A percentile compares a stretch with the other conserved stretches of the same genome.
Evolutionary conservation across 441 rosid species (phyloP).

Genomic region (Populus hybrid): DNA sequence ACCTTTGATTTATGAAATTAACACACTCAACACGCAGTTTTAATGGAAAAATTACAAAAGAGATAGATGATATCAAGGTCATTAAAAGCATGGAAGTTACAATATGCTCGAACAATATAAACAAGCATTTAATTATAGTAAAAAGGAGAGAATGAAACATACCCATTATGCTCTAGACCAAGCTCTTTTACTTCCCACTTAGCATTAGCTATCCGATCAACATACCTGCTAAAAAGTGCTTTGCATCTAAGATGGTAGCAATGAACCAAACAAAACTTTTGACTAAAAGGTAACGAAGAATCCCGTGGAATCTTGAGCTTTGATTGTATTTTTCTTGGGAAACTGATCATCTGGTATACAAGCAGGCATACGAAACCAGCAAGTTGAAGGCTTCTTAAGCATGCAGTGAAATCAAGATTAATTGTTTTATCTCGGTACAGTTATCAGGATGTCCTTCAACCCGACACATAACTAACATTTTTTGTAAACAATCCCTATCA

Average conservation of each 20-base stretch:
- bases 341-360: neutral
- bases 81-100: neutral
- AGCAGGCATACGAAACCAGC: neutral
- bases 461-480: too few relatives aligned
- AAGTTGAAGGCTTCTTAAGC: neutral
- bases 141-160: conserved; percentile 31
- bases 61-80: neutral
- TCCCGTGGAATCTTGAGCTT: neutral
- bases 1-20: neutral
- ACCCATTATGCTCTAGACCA: conserved; percentile 98
- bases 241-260: conserved; percentile 4
- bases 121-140: neutral
- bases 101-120: neutral
- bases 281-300: neutral
- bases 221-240: conserved; percentile 55
- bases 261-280: neutral
- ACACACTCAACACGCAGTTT: neutral
- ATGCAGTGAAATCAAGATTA: neutral
- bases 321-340: neutral
- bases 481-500: too few relatives aligned
- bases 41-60: neutral
- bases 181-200: conserved; percentile 98
- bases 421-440: neutral
- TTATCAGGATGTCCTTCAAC: too few relatives aligned
- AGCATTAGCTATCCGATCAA: conserved; percentile 82